Evolutionary conservation across 345 rosid genomes (phyloP).

Genomic region (Arabidopsis suecica): DNA sequence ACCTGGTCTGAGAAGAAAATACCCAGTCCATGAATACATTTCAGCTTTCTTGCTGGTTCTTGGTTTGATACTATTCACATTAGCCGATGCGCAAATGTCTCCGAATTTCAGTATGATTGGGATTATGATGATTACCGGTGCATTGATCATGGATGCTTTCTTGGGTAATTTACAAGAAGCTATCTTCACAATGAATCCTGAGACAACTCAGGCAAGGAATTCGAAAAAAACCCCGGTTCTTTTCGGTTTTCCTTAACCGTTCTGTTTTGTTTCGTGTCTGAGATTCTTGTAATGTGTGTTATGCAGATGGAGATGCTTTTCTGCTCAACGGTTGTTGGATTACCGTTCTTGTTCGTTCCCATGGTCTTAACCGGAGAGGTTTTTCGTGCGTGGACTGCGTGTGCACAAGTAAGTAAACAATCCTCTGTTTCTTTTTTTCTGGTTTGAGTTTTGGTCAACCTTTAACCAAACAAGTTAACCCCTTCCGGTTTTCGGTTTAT

Average conservation of each 20-base stretch:
- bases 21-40: slow-evolving; percentile 78
- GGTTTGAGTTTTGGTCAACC: not conserved
- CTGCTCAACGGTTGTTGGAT: slow-evolving; percentile 90
- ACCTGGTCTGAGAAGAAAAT: slow-evolving; percentile 89
- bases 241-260: not conserved
- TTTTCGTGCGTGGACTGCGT: slow-evolving; percentile 90
- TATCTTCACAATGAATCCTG: slow-evolving; percentile 85
- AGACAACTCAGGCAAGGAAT: slow-evolving; percentile 77
- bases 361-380: slow-evolving; percentile 97
- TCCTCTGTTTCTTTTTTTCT: slow-evolving; percentile 9
- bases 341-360: slow-evolving; percentile 89
- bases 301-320: slow-evolving; percentile 93
- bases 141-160: slow-evolving; percentile 86
- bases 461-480: not conserved
- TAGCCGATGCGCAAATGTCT: slow-evolving; percentile 93
- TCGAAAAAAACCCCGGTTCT: not conserved
- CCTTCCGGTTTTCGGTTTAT: not conserved
- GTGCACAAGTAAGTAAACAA: slow-evolving; percentile 68
- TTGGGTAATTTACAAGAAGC: slow-evolving; percentile 97
- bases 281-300: slow-evolving; percentile 21
- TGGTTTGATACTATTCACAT: slow-evolving; percentile 89
- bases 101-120: slow-evolving; percentile 88
- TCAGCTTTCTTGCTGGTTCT: slow-evolving; percentile 82
- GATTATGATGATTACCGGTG: slow-evolving; percentile 87
- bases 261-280: not conserved